A percentile compares a stretch with the other conserved stretches of the same genome.
phyloP scores from a whole-genome alignment of 371 early-diverging fungal genomes.

The Mortierella sp. region DNA sequence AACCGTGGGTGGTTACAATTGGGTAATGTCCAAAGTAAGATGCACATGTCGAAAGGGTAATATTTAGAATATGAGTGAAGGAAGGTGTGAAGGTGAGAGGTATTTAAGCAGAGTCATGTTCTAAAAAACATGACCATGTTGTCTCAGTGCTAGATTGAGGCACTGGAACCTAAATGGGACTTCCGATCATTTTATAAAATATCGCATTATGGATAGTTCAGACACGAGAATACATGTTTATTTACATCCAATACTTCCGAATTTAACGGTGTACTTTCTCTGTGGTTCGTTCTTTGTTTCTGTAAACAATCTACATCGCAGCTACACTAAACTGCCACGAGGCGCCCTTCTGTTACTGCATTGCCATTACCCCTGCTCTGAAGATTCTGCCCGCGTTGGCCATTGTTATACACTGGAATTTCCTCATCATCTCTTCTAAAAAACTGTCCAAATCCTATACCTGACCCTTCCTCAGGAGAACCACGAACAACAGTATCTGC shows the following conservation, averaged over 20 bases:
- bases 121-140: too few relatives aligned
- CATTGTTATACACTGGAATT: not conserved
- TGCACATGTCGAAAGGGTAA: conserved; percentile 61
- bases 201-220: too few relatives aligned
- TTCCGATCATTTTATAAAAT: too few relatives aligned
- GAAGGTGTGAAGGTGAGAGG: not conserved
- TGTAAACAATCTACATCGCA: too few relatives aligned
- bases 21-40: conserved; percentile 68
- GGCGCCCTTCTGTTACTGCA: not conserved
- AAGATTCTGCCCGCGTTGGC: not conserved
- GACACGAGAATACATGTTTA: not conserved
- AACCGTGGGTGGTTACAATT: conserved; percentile 63
- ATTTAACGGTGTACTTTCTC: too few relatives aligned
- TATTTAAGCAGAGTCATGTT: not conserved
- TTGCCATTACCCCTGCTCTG: not conserved
- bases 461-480: conserved; percentile 1
- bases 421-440: conserved; percentile 26
- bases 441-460: conserved; percentile 27
- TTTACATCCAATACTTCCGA: too few relatives aligned
- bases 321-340: not conserved
- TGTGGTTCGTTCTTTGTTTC: too few relatives aligned
- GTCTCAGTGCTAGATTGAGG: too few relatives aligned
- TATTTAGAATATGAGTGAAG: not conserved
- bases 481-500: not conserved
- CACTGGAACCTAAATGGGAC: too few relatives aligned